These are phyloP conservation scores for Astrephomene gubernaculifera DNA, from an alignment of 139 green algal species.

Conservation along the genomic window DNA sequence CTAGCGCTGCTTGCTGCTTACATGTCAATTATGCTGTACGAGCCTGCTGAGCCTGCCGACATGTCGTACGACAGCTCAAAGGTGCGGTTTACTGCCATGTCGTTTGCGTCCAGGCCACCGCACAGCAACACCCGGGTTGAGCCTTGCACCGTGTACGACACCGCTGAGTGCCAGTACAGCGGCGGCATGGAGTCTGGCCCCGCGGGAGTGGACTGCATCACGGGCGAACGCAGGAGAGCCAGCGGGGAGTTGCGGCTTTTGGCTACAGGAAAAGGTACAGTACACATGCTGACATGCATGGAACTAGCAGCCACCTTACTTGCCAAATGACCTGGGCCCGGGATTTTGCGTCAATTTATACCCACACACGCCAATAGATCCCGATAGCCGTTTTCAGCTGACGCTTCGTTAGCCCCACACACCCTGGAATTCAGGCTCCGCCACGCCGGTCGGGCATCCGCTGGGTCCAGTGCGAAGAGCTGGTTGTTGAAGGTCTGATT, in stretches of 20 bases:
- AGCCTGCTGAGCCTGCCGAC: background rate
- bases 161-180: conserved; percentile 21
- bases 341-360: too few relatives aligned
- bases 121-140: background rate
- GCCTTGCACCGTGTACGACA: background rate
- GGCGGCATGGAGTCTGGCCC: background rate
- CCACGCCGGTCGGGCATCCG: background rate
- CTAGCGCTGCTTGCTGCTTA: background rate
- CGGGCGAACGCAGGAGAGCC: too few relatives aligned
- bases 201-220: too few relatives aligned
- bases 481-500: background rate
- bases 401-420: too few relatives aligned
- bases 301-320: too few relatives aligned
- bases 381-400: too few relatives aligned
- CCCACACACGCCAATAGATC: too few relatives aligned
- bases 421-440: background rate
- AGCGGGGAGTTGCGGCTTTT: too few relatives aligned
- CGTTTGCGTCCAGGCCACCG: background rate
- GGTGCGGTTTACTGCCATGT: background rate
- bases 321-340: too few relatives aligned
- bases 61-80: conserved; percentile 23
- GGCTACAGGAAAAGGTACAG: too few relatives aligned
- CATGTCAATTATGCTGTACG: background rate
- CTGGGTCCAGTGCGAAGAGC: background rate
- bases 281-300: too few relatives aligned